phyloP scores from a whole-genome alignment of 2,329 filamentous ascomycete species.

The Fusarium sp. region DNA sequence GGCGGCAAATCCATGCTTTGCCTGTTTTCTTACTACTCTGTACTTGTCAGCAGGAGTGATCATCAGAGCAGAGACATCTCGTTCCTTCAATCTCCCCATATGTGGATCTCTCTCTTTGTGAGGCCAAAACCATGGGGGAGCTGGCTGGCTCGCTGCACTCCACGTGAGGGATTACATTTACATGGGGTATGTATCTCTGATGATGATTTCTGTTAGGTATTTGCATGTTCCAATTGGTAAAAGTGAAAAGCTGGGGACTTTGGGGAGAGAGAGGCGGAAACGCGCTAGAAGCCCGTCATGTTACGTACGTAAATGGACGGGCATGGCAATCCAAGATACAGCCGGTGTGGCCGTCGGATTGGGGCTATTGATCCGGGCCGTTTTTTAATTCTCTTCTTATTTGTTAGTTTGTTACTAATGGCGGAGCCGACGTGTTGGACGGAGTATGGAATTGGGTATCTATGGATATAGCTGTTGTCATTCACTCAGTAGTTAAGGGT shows the following conservation, averaged over 20 bases:
- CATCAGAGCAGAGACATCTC: conserved; percentile 15
- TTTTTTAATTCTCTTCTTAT: not conserved
- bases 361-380: conserved; percentile 32
- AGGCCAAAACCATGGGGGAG: not conserved
- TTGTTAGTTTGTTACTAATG: conserved; percentile 3
- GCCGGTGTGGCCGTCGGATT: conserved; percentile 32
- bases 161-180: conserved; percentile 2
- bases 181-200: not conserved
- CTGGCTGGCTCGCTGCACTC: not conserved
- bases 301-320: no score
- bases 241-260: conserved; percentile 27
- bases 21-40: not conserved
- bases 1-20: conserved; percentile 29
- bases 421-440: conserved; percentile 17
- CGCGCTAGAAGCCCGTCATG: conserved; percentile 35
- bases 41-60: not conserved
- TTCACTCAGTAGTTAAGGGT: not conserved
- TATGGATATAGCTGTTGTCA: not conserved
- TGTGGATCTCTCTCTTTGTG: not conserved
- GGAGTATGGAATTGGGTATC: not conserved
- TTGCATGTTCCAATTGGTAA: conserved; percentile 28
- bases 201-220: conserved; percentile 25
- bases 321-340: not conserved
- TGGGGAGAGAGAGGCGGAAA: conserved; percentile 6
- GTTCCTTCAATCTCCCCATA: conserved; percentile 2